These are phyloP conservation scores for Coelastrella sp. DNA, from an alignment of 139 green algal genomes.

Conservation along the genomic window DNA sequence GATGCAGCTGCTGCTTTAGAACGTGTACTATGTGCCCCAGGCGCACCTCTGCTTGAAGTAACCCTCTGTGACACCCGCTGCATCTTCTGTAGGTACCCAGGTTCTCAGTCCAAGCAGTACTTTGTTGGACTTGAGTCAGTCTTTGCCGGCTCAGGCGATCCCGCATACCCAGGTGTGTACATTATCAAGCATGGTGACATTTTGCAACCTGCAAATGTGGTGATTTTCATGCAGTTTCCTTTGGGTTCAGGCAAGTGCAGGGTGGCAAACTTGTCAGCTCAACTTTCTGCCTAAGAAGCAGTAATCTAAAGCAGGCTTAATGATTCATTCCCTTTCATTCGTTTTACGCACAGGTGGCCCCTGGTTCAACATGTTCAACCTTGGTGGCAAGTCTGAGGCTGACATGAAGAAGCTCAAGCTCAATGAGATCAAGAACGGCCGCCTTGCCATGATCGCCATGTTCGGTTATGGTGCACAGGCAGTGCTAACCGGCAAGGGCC, in stretches of 20 bases:
- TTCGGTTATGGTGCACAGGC: constrained; percentile 77
- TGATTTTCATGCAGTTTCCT: background rate
- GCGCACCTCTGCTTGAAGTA: background rate
- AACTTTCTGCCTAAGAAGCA: too few relatives aligned
- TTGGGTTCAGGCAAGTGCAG: too few relatives aligned
- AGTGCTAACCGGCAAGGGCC: constrained; percentile 88
- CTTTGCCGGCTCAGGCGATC: constrained; percentile 88
- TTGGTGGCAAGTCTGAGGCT: constrained; percentile 85
- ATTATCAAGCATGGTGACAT: background rate
- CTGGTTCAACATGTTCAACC: constrained; percentile 96
- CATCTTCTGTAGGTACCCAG: constrained; percentile 77
- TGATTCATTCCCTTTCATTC: background rate
- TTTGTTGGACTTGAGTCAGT: constrained; percentile 94
- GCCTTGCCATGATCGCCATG: constrained; percentile 86
- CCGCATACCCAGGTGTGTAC: constrained; percentile 89
- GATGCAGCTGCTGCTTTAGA: too few relatives aligned
- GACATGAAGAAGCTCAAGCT: constrained; percentile 88
- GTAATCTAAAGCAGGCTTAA: too few relatives aligned
- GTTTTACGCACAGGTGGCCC: constrained; percentile 76
- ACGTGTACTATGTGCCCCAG: too few relatives aligned
- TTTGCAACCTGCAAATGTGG: background rate
- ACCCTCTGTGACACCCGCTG: background rate
- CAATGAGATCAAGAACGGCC: constrained; percentile 98
- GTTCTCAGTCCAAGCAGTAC: constrained; percentile 94
- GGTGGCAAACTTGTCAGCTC: too few relatives aligned